Base-by-base conservation (phyloP, 1,284 basidiomycete species). In the Salmacisia buchloeana region DNA sequence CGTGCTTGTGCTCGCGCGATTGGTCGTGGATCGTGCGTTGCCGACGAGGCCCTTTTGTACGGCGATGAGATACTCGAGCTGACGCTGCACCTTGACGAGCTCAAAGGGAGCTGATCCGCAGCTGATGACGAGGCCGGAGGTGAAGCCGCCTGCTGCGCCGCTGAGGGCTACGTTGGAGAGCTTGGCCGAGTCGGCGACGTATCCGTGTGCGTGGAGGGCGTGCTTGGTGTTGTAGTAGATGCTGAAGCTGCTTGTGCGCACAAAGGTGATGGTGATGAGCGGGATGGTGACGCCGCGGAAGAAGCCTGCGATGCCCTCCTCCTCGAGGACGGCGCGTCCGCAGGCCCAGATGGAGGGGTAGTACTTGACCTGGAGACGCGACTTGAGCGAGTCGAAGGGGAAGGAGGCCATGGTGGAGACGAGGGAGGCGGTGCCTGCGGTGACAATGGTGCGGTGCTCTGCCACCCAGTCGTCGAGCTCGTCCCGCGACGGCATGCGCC, bases 191-290 rank as follows among this genome's bases (percentile, higher is more conserved):
- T 70, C 68, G 18, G 52, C 33, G 6, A 70, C 49, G 39, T 69
- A 63, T 25, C 63, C 59, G 0, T 57, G 45, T 1, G 39, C 29
- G 41, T 87, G 86, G 72, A 91, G 88, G 69, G 85, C 84, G 67
- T 91, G 87, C 82, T 94, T 96, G 59, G 91, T 93, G 56, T 87
- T 85, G 60, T 88, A 91, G 81, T 96, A 97, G 73, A 97, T 94
- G 15, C 91, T 93, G 81, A 97, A 96, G 57, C 91, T 94, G 38
- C 89, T 88, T 85, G 81, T 82, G n/a, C 94, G 89, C 76, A 97
- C 94, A 77, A 94, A 93, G 5, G 92, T 94, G 74, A 98, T 97
- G 6, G 94, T 97, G 81, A 94, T 86, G 61, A 97, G 85, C 34
- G 94, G 94, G 72, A 97, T 92, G 85, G 91, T 90, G 61, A 81